Base-by-base conservation (phyloP, 169 alveolate genomes). In the Cystoisospora suis region DNA sequence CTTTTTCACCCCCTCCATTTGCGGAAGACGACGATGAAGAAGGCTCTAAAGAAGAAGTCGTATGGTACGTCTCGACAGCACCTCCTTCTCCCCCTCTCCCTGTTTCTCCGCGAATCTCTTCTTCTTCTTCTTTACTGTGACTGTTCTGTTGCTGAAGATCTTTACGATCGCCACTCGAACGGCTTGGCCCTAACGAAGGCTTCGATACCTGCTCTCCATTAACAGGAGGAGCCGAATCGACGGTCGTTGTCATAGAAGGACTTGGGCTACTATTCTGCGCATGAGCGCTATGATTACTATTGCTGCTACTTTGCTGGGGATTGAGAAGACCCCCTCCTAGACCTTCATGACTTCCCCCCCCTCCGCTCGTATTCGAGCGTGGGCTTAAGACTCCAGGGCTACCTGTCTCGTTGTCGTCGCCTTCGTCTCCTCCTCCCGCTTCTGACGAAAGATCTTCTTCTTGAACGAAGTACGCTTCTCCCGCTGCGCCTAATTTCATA, bases 401-500 rank as follows among this genome's bases (percentile, higher is more conserved):
- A 6, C 88, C 92, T 29, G 80, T 46, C 46, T 88, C 92, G 17
- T 87, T 23, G 27, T 72, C 83, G 49, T 72, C 83, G 83, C 32
- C 83, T 46, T 20, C 7, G 58, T 72, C 83, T n/a, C 32, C 92
- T 0, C 45, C 88, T 1, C 88, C 81, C 29, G 65, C 88, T 1
- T 72, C 85, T 20, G 6, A 34, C 29, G 56, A 32, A 59, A 70
- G 94, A 61, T 94, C 96, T 23, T 90, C 94, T 40, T 96, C 97
- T 65, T 97, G 97, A 69, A 96, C 95, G 94, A 98, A 98, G 90
- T 94, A 98, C 1, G 99, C 99, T 92, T 98, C 99, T 7, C 99
- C 99, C 12, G 99, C 99, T 2, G 98, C 97, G 0, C 99, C 99
- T 85, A 98, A 94, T 90, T 97, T 96, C 99, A 98, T 98, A 56